phyloP scores from a whole-genome alignment of 345 rosid species.

The Toxicodendron radicans region DNA sequence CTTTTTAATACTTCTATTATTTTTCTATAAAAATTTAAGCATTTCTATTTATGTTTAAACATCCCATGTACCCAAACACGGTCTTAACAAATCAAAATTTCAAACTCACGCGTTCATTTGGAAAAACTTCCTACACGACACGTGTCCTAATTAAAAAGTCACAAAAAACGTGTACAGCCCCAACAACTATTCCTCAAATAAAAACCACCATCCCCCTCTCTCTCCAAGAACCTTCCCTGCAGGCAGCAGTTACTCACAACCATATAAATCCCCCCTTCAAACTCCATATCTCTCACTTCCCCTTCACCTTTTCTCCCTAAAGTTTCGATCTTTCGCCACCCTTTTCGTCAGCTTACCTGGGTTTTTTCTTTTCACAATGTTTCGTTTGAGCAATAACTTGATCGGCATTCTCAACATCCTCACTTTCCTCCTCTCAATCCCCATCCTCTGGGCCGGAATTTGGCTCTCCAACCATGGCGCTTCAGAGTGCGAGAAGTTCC shows the following conservation, averaged over 20 bases:
- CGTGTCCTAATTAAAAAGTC: neutral
- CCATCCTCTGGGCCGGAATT: slow-evolving; percentile 70
- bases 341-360: too few species aligned
- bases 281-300: neutral
- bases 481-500: slow-evolving; percentile 74
- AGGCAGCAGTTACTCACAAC: neutral
- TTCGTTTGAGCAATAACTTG: slow-evolving; percentile 68
- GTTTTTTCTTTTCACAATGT: neutral
- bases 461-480: slow-evolving; percentile 65
- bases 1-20: too few species aligned
- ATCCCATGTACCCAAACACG: too few species aligned
- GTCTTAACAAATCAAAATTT: too few species aligned
- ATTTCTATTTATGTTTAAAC: too few species aligned
- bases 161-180: neutral
- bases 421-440: slow-evolving; percentile 70
- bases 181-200: too few species aligned
- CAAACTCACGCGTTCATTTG: too few species aligned
- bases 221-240: neutral
- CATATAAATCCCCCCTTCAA: neutral
- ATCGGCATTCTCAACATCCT: slow-evolving; percentile 78
- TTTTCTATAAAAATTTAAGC: too few species aligned
- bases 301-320: neutral
- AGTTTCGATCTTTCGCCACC: too few species aligned
- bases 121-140: too few species aligned
- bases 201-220: too few species aligned